Conservation (phyloP, 116 monocot genomes). For the Papilionanthe hybrid region DNA sequence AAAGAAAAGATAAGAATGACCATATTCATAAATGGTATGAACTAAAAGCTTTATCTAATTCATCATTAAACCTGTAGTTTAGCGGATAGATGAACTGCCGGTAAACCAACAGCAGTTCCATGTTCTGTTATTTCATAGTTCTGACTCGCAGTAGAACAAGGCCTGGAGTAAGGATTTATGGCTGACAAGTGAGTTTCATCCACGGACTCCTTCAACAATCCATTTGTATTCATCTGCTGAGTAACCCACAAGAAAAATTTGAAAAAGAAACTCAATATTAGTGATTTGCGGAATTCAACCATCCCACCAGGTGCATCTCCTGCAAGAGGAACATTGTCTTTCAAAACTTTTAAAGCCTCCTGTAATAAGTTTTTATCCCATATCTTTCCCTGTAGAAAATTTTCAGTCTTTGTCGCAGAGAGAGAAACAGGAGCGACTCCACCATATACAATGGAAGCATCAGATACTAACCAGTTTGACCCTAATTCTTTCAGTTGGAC, state of each 20-base stretch:
- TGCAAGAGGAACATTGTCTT: constrained; percentile 58
- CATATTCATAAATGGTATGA: neutral
- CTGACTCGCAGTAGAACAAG: constrained; percentile 55
- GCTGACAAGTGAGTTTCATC: constrained; percentile 45
- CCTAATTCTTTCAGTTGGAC: constrained; percentile 43
- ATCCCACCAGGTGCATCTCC: constrained; percentile 96
- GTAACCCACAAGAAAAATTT: constrained; percentile 89
- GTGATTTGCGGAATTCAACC: constrained; percentile 90
- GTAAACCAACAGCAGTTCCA: constrained; percentile 80
- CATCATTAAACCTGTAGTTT: constrained; percentile 59
- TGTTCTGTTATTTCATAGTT: constrained; percentile 47
- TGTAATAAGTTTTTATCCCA: constrained; percentile 64
- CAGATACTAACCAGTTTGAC: constrained; percentile 52
- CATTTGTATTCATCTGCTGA: constrained; percentile 53
- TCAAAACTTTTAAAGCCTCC: constrained; percentile 49
- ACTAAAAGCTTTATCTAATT: neutral
- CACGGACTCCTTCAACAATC: constrained; percentile 21
- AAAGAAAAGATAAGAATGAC: neutral
- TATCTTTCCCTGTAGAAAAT: constrained; percentile 40
- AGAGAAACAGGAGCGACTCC: constrained; percentile 83
- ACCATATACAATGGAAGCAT: constrained; percentile 80
- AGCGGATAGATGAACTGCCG: constrained; percentile 72
- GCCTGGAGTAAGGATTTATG: constrained; percentile 47
- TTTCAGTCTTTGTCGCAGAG: constrained; percentile 56
- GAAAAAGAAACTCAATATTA: constrained; percentile 96